Evolutionary conservation across 257 asterid genomes (phyloP), one percentile per base, ranked within the genome.

Genomic region (Solanum lignicaule): DNA sequence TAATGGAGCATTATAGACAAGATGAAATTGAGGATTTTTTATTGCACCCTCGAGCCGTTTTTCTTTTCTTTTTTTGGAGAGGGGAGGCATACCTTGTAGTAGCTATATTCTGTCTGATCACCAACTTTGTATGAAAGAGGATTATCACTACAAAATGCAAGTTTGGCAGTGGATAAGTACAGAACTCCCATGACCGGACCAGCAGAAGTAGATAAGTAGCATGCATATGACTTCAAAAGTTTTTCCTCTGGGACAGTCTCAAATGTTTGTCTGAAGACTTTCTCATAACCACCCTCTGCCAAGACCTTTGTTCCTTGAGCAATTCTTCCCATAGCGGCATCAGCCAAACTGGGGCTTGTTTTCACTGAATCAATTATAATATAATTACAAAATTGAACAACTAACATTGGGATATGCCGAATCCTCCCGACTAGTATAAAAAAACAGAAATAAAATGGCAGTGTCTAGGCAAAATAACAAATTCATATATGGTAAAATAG

Each of bases 231-330:
- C 90, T 93, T 94, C 74, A 92, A 89, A 76, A 97, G 97, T 88
- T 94, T 90, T 90, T 96, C 98, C 68, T 91, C 98, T 0, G 97
- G 95, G 83, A 90, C 92, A 87, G 89, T 94, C 91, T 94, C 98
- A 89, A 97, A 97, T 41, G 98, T 94, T 91, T 95, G 95, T 87
- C 90, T 94, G 75, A 93, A 97, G 48, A 97, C 91, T 87, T 97
- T 95, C 88, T 95, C 99, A 76, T 97, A 95, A 39, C 98, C 99
- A 87, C 98, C 99, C 94, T 97, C 99, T 21, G 98, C 93, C 89
- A 97, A 90, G 88, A 95, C 93, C 92, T 94, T 97, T 65, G 98
- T 94, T 75, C 98, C 84, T 90, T 94, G 98, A 21, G 98, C 96
- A 87, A 97, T 94, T 89, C 93, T 95, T 72, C 98, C 98, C 87